phyloP scores from a whole-genome alignment of 2,329 filamentous ascomycete genomes.

The Stemphylium beticola region DNA sequence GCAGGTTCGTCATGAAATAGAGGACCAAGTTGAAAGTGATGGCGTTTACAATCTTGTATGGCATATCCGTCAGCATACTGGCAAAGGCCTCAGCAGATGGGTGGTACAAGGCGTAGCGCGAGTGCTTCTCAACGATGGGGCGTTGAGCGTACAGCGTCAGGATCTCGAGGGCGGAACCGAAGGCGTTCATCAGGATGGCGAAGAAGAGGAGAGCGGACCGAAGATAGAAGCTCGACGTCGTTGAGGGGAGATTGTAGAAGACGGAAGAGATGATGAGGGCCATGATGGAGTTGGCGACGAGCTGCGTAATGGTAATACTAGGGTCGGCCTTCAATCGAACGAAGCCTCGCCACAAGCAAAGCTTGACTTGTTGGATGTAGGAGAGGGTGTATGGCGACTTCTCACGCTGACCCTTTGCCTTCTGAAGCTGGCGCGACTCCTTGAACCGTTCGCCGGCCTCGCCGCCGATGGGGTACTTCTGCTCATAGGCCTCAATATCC shows the following conservation, averaged over 20 bases:
- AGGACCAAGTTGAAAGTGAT: constrained; percentile 79
- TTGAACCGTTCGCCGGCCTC: constrained; percentile 55
- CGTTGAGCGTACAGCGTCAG: constrained; percentile 86
- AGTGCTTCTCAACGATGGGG: constrained; percentile 89
- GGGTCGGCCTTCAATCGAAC: constrained; percentile 78
- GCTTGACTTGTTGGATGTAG: constrained; percentile 72
- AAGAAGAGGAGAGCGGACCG: constrained; percentile 86
- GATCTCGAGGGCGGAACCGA: constrained; percentile 81
- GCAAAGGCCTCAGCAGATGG: constrained; percentile 86
- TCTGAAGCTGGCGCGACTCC: constrained; percentile 54
- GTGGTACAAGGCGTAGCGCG: constrained; percentile 85
- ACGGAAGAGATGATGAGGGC: constrained; percentile 79
- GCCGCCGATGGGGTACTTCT: constrained; percentile 54
- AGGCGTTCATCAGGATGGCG: constrained; percentile 84
- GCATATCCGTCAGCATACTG: constrained; percentile 85
- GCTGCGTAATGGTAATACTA: constrained; percentile 70
- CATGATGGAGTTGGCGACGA: constrained; percentile 76
- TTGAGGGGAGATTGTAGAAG: constrained; percentile 74
- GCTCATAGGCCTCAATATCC: constrained; percentile 56
- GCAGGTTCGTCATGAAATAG: constrained; percentile 87
- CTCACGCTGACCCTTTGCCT: constrained; percentile 59
- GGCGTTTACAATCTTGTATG: constrained; percentile 77
- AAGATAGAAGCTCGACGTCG: constrained; percentile 76
- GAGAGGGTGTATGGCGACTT: constrained; percentile 86
- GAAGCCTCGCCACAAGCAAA: constrained; percentile 84